These are phyloP conservation scores for Dactylellina parvicollis DNA, from an alignment of 2,329 filamentous ascomycete species.

Conservation along the genomic window DNA sequence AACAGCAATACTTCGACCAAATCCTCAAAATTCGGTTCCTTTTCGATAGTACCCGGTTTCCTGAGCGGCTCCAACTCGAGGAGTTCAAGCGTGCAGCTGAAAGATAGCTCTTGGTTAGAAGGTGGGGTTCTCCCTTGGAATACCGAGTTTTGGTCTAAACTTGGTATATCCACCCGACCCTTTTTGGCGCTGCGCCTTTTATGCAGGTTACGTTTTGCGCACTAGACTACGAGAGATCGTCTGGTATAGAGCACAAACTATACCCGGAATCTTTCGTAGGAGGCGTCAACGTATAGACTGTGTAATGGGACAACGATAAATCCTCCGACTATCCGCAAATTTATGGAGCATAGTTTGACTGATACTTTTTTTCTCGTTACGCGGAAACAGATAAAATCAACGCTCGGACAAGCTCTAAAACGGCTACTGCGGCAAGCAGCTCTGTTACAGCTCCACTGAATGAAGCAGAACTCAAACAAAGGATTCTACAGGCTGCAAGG, in stretches of 20 bases:
- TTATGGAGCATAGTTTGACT: constrained; percentile 27
- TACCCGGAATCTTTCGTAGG: constrained; percentile 8
- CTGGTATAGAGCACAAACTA: neutral
- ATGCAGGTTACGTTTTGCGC: constrained; percentile 18
- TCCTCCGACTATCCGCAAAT: constrained; percentile 37
- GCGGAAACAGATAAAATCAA: constrained; percentile 47
- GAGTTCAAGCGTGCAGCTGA: constrained; percentile 38
- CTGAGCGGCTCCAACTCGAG: constrained; percentile 45
- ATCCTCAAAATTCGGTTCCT: constrained; percentile 43
- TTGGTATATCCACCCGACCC: constrained; percentile 35
- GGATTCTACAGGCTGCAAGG: constrained; percentile 48
- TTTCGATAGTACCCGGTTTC: constrained; percentile 52
- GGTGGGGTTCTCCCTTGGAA: constrained; percentile 42
- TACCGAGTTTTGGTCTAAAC: constrained; percentile 35
- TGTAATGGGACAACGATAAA: constrained; percentile 26
- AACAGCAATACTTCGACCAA: constrained; percentile 45
- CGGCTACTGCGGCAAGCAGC: constrained; percentile 28
- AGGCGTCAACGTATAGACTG: constrained; percentile 8
- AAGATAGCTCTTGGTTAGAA: constrained; percentile 53
- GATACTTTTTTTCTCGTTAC: constrained; percentile 21
- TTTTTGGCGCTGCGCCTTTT: constrained; percentile 21
- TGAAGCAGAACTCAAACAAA: constrained; percentile 50
- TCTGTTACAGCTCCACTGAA: constrained; percentile 33
- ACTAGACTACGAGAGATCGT: constrained; percentile 17
- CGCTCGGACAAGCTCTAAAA: constrained; percentile 52